Evolutionary conservation across 2,329 filamentous ascomycete genomes (phyloP).

Genomic region (Alternaria viburni): DNA sequence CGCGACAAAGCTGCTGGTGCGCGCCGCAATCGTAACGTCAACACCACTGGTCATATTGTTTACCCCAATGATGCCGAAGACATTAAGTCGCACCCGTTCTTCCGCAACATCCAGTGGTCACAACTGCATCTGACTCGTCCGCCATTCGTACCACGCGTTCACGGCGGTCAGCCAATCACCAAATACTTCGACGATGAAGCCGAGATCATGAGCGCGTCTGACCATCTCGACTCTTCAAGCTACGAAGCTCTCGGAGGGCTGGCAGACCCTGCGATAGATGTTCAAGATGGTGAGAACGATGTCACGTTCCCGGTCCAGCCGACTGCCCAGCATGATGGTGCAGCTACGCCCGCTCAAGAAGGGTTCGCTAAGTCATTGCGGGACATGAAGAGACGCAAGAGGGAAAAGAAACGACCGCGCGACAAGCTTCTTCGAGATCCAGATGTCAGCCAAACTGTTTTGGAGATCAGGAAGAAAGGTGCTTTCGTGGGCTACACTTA

Average conservation of each 20-base stretch:
- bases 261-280: neutral
- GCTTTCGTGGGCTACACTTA: conserved; percentile 94
- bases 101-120: conserved; percentile 79
- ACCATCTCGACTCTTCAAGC: conserved; percentile 46
- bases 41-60: conserved; percentile 67
- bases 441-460: conserved; percentile 67
- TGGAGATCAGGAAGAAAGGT: conserved; percentile 79
- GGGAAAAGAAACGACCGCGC: conserved; percentile 79
- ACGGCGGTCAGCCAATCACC: conserved; percentile 61
- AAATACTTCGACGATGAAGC: conserved; percentile 90
- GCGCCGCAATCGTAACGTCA: conserved; percentile 35
- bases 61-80: conserved; percentile 85
- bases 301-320: neutral
- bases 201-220: conserved; percentile 59
- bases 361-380: conserved; percentile 6
- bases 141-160: conserved; percentile 79
- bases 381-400: conserved; percentile 57
- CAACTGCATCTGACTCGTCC: conserved; percentile 72
- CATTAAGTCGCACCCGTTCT: conserved; percentile 89
- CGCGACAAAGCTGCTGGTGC: conserved; percentile 32
- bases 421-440: conserved; percentile 83
- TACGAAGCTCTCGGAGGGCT: conserved; percentile 24
- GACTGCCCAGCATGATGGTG: neutral
- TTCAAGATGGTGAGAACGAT: neutral
- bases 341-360: neutral